A percentile compares a stretch with the other conserved stretches of the same genome.
These are phyloP conservation scores for Wickerhamomyces strasburgensis DNA, from an alignment of 805 yeast species.

Conservation along the genomic window DNA sequence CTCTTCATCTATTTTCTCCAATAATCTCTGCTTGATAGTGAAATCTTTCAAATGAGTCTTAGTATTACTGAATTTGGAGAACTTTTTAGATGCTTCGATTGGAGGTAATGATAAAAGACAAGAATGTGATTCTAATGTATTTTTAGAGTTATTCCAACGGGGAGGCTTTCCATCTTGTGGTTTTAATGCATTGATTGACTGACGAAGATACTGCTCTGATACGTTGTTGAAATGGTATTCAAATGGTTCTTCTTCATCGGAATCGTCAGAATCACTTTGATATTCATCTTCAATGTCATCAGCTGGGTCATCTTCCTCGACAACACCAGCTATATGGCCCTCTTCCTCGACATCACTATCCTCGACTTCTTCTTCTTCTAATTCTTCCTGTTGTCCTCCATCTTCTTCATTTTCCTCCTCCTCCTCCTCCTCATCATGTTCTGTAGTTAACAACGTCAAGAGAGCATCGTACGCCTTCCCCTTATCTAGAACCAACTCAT, in stretches of 20 bases:
- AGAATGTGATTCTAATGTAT: slow-evolving; percentile 16
- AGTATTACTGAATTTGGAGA: slow-evolving; percentile 17
- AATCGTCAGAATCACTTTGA: slow-evolving; percentile 28
- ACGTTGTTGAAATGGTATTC: slow-evolving; percentile 66
- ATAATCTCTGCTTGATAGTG: slow-evolving; percentile 43
- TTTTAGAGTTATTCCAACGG: slow-evolving; percentile 24
- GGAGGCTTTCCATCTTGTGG: slow-evolving; percentile 14
- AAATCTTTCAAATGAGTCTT: slow-evolving; percentile 27
- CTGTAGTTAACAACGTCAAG: slow-evolving; percentile 52
- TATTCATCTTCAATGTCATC: slow-evolving; percentile 24
- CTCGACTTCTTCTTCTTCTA: slow-evolving; percentile 22
- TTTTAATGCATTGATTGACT: slow-evolving; percentile 29
- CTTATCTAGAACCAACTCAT: slow-evolving; percentile 20
- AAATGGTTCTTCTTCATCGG: slow-evolving; percentile 60
- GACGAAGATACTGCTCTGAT: slow-evolving; percentile 31
- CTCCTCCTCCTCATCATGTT: slow-evolving; percentile 29
- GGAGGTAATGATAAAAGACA: slow-evolving; percentile 24
- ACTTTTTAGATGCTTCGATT: slow-evolving; percentile 13
- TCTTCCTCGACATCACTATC: slow-evolving; percentile 27
- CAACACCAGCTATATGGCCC: slow-evolving; percentile 21
- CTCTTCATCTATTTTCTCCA: slow-evolving; percentile 22
- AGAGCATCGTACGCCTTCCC: slow-evolving; percentile 63
- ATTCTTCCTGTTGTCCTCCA: slow-evolving; percentile 12
- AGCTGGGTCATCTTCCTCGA: slow-evolving; percentile 19
- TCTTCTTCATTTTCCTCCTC: slow-evolving; percentile 10